phyloP scores from a whole-genome alignment of 257 asterid genomes.

The Prunella vulgaris region DNA sequence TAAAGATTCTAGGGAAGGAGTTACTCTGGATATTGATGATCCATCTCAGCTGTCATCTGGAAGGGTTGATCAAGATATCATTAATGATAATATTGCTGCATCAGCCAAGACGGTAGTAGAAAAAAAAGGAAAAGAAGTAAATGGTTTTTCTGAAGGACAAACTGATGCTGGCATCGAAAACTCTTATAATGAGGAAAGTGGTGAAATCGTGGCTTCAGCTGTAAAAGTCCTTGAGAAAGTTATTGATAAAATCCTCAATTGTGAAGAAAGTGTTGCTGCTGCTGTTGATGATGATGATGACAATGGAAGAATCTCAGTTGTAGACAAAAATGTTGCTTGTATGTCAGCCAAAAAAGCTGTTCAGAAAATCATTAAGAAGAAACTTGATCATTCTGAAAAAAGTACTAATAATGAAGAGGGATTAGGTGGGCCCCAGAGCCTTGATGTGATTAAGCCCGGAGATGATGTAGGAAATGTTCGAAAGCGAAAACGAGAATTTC shows the following conservation, averaged over 20 bases:
- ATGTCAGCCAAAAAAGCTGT: constrained; percentile 27
- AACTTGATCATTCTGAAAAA: constrained; percentile 21
- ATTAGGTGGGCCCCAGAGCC: background rate
- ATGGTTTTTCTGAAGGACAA: constrained; percentile 16
- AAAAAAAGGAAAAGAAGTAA: constrained; percentile 15
- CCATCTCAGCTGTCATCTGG: background rate
- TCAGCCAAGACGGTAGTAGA: background rate
- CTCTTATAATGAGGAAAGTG: constrained; percentile 5
- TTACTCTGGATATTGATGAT: background rate
- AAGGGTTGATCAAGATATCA: background rate
- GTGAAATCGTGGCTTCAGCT: constrained; percentile 12
- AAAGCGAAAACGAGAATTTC: constrained; percentile 57
- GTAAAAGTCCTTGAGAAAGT: constrained; percentile 13
- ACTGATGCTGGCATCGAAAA: constrained; percentile 7
- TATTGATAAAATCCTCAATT: background rate
- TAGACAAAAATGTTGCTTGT: constrained; percentile 7
- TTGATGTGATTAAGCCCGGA: constrained; percentile 16
- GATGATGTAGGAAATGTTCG: constrained; percentile 27
- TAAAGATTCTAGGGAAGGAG: background rate
- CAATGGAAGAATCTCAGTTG: background rate
- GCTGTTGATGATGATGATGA: constrained; percentile 10
- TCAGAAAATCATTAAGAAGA: constrained; percentile 18
- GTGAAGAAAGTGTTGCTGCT: constrained; percentile 10
- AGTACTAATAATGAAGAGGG: constrained; percentile 14
- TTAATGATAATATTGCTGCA: constrained; percentile 13